phyloP scores from a whole-genome alignment of 768 basidiomycete species.

The Trametes gibbosa region DNA sequence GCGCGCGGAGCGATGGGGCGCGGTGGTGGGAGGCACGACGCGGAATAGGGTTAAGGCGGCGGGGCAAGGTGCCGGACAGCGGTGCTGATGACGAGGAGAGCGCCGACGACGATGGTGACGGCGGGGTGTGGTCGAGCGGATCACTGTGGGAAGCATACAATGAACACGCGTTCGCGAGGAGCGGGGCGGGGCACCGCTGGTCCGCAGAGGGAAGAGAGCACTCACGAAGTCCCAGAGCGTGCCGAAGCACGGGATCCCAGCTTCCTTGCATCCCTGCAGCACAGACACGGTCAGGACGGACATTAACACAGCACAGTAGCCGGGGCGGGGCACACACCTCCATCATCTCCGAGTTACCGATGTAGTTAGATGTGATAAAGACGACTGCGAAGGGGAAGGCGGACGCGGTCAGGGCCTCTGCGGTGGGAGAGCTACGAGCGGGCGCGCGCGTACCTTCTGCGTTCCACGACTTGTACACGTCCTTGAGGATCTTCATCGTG shows the following conservation, averaged over 20 bases:
- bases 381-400: constrained; percentile 41
- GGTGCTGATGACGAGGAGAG: neutral
- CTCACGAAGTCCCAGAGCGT: constrained; percentile 34
- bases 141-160: constrained; percentile 8
- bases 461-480: constrained; percentile 64
- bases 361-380: constrained; percentile 82
- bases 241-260: constrained; percentile 27
- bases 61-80: too few species aligned
- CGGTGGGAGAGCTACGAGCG: neutral
- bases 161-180: neutral
- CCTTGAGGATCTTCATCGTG: constrained; percentile 71
- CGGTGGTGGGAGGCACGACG: neutral
- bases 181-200: neutral
- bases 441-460: constrained; percentile 53
- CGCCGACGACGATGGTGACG: neutral
- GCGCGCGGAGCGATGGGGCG: neutral
- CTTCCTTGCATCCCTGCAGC: constrained; percentile 21
- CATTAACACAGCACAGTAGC: neutral
- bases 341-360: constrained; percentile 78
- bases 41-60: neutral
- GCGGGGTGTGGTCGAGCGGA: neutral
- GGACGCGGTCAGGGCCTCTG: constrained; percentile 1
- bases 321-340: constrained; percentile 54
- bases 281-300: constrained; percentile 5
- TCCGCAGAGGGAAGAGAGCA: neutral